A percentile compares a stretch with the other conserved stretches of the same genome.
Conservation (phyloP, 2,329 filamentous ascomycete species). For the Nigrograna mackinnonii region DNA sequence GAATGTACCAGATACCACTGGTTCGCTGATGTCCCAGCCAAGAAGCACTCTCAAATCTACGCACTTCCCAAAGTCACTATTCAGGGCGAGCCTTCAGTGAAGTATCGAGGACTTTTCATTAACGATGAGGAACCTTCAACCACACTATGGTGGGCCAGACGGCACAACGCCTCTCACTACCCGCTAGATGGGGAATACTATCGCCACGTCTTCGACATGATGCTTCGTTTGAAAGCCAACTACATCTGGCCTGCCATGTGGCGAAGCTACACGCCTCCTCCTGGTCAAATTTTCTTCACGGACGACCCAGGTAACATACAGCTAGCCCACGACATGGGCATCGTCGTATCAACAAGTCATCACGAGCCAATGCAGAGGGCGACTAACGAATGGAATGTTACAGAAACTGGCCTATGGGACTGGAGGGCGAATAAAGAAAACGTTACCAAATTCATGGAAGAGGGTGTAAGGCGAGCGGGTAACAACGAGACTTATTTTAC, state of each 20-base stretch:
- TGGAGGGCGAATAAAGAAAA: slow-evolving; percentile 16
- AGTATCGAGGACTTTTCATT: slow-evolving; percentile 16
- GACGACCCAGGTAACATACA: slow-evolving; percentile 19
- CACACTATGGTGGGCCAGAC: slow-evolving; percentile 12
- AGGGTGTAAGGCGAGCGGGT: slow-evolving; percentile 9
- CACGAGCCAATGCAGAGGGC: slow-evolving; percentile 21
- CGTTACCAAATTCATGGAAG: slow-evolving; percentile 15
- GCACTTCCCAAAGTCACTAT: slow-evolving; percentile 6
- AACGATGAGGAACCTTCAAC: slow-evolving; percentile 15
- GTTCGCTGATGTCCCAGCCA: slow-evolving; percentile 16
- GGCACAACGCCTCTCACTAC: slow-evolving; percentile 7
- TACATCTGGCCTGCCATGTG: slow-evolving; percentile 26
- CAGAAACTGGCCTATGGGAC: slow-evolving; percentile 48
- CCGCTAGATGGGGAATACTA: slow-evolving; percentile 43
- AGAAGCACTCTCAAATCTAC: slow-evolving; percentile 7
- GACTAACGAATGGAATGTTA: slow-evolving; percentile 50
- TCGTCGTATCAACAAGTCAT: slow-evolving; percentile 21
- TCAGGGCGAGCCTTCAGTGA: slow-evolving; percentile 12
- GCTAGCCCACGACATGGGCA: slow-evolving; percentile 18
- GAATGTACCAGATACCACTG: slow-evolving; percentile 14
- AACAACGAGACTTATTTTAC: slow-evolving; percentile 15
- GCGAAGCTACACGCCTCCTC: slow-evolving; percentile 12
- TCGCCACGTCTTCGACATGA: slow-evolving; percentile 68
- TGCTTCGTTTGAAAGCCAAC: slow-evolving; percentile 50
- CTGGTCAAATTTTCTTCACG: slow-evolving; percentile 19